Percentiles rank a stretch among this genome's conserved stretches.
Conservation (phyloP, 139 green algal genomes). For the Klebsormidium nitens region DNA sequence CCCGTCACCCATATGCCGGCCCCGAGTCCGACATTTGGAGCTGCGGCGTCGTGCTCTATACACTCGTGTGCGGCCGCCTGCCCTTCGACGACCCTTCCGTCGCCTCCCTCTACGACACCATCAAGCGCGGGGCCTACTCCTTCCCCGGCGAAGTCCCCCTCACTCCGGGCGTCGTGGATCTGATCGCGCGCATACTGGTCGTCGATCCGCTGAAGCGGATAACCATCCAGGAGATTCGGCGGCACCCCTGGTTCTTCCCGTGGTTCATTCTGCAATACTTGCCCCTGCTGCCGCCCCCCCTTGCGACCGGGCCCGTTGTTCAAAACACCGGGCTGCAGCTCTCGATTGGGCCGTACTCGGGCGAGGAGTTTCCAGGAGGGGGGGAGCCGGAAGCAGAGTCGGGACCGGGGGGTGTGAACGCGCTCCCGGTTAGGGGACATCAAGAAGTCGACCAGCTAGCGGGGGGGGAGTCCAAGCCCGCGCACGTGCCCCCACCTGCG, state of each 20-base stretch:
- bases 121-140: slow-evolving; percentile 67
- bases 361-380: too few species aligned
- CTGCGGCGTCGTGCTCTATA: slow-evolving; percentile 98
- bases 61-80: slow-evolving; percentile 91
- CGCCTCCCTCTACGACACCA: slow-evolving; percentile 99
- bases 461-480: too few species aligned
- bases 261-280: slow-evolving; percentile 32
- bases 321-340: too few species aligned
- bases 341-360: too few species aligned
- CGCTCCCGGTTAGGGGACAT: too few species aligned
- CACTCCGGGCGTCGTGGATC: slow-evolving; percentile 37
- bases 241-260: slow-evolving; percentile 79
- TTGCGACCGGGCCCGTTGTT: too few species aligned
- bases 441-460: too few species aligned
- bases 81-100: slow-evolving; percentile 99
- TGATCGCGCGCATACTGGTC: slow-evolving; percentile 65
- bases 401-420: too few species aligned
- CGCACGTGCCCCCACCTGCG: too few species aligned
- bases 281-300: background rate
- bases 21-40: slow-evolving; percentile 98
- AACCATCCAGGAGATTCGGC: slow-evolving; percentile 69
- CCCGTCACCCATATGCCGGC: too few species aligned
- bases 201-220: slow-evolving; percentile 74
- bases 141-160: slow-evolving; percentile 29
- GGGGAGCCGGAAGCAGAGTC: too few species aligned